These are phyloP conservation scores for Raddia distichophylla DNA, from an alignment of 176 grass and related monocot genomes.

Conservation along the genomic window DNA sequence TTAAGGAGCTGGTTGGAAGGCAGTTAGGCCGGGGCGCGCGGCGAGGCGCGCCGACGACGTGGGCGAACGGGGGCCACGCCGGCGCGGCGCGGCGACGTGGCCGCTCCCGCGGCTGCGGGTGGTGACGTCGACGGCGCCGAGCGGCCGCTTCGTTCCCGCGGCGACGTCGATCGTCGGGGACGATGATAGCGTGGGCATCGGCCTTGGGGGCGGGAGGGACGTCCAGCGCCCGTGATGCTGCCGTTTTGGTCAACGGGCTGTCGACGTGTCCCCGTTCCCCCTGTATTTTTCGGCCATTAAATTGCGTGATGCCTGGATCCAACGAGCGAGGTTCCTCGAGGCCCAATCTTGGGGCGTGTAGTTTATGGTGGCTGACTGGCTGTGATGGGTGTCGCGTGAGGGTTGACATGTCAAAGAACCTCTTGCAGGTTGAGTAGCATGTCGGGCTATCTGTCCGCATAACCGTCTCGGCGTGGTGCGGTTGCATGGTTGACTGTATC, in stretches of 20 bases:
- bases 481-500: too few relatives aligned
- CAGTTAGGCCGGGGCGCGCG: background rate
- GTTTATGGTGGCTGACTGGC: background rate
- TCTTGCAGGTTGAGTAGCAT: too few relatives aligned
- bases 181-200: background rate
- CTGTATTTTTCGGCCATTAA: slow-evolving; percentile 24
- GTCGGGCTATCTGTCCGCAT: too few relatives aligned
- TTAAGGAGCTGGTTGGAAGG: slow-evolving; percentile 47
- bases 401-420: background rate
- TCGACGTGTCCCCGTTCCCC: background rate
- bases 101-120: slow-evolving; percentile 13
- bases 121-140: slow-evolving; percentile 24
- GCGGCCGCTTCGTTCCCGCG: background rate
- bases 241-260: slow-evolving; percentile 25
- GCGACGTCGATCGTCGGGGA: background rate
- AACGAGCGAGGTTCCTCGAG: background rate
- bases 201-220: background rate
- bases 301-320: slow-evolving; percentile 19
- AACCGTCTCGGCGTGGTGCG: too few relatives aligned
- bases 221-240: slow-evolving; percentile 32
- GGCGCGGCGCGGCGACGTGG: slow-evolving; percentile 30
- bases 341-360: background rate
- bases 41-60: slow-evolving; percentile 23
- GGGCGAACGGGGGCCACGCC: slow-evolving; percentile 48
- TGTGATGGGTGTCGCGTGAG: background rate